Evolutionary conservation across 768 basidiomycete genomes (phyloP), one percentile per base, ranked within the genome.

Genomic region (Boletus insuetus): DNA sequence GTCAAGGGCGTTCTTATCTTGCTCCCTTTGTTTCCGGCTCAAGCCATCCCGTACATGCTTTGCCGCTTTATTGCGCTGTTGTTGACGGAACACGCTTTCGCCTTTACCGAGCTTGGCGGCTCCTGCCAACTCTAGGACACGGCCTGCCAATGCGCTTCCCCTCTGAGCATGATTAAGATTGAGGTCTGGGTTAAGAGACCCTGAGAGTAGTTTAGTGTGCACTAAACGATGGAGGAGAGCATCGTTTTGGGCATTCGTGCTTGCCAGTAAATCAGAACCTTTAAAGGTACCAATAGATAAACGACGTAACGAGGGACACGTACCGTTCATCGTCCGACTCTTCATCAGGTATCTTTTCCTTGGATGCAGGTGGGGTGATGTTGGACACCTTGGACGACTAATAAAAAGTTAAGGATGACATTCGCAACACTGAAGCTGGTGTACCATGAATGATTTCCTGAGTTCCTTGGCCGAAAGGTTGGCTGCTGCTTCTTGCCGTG

Each of bases 381-480:
- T 83, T 86, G 19, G 81, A 78, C 22, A 90, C 80, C 73, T 87
- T 92, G 22, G 91, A 90, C 4, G 91, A 94, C 91, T 91, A 45
- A 46, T 41, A 46, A 49, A 59, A 39, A 17, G 54, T 14, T 54
- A 40, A 59, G 45, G n/a, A 24, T 38, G 40, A 37, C 26, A 29
- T 16, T 45, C 6, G 20, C 8, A 49, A 38, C 24, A 19, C 17
- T 16, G 49, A 45, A 35, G n/a, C 1, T 44, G 19, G 12, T 49
- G 65, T 64, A 90, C 91, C 90, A 93, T 91, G 66, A 93, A 92
- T 0, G 85, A 77, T 64, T 81, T 89, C 69, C 74, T 79, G 44
- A 80, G 78, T 4, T 74, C 70, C 67, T 76, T 82, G 19, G 65
- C 55, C 3, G 65, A 59, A 45, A 51, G 50, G 14, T 46, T 32